Conservation (phyloP, 2,329 filamentous ascomycete genomes). For the Penicillium sclerotiorum region DNA sequence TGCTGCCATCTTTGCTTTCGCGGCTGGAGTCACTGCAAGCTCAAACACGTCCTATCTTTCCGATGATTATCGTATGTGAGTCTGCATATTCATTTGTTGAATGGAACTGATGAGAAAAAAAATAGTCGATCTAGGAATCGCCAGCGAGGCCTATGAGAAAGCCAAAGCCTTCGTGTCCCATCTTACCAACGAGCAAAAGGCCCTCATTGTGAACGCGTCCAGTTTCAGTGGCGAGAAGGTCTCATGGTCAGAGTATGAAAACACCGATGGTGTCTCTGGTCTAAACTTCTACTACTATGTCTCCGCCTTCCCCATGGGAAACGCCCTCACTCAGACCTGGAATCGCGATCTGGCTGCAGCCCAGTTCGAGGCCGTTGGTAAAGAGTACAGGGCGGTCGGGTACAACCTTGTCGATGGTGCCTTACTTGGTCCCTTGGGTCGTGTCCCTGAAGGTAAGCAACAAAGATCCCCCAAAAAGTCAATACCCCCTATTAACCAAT, state of each 20-base stretch:
- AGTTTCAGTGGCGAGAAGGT: neutral
- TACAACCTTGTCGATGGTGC: neutral
- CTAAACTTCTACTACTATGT: slow-evolving; percentile 1
- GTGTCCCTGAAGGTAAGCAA: neutral
- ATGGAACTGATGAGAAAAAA: neutral
- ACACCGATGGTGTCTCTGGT: neutral
- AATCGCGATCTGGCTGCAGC: neutral
- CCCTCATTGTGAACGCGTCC: neutral
- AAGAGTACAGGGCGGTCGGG: neutral
- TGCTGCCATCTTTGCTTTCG: too few species aligned
- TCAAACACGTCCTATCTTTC: too few species aligned
- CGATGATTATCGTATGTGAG: too few species aligned
- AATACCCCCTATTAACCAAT: neutral
- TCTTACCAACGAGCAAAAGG: neutral
- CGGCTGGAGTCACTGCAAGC: too few species aligned
- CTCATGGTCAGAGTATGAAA: neutral
- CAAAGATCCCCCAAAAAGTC: neutral
- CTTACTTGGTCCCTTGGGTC: neutral
- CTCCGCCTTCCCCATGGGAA: neutral
- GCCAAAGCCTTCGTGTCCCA: neutral
- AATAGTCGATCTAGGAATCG: neutral
- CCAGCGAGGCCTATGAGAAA: neutral
- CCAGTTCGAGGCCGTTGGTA: neutral
- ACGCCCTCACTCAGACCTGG: neutral
- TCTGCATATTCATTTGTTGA: too few species aligned